phyloP scores from a whole-genome alignment of 2,329 filamentous ascomycete species.

The Westerdykella aurantiaca region DNA sequence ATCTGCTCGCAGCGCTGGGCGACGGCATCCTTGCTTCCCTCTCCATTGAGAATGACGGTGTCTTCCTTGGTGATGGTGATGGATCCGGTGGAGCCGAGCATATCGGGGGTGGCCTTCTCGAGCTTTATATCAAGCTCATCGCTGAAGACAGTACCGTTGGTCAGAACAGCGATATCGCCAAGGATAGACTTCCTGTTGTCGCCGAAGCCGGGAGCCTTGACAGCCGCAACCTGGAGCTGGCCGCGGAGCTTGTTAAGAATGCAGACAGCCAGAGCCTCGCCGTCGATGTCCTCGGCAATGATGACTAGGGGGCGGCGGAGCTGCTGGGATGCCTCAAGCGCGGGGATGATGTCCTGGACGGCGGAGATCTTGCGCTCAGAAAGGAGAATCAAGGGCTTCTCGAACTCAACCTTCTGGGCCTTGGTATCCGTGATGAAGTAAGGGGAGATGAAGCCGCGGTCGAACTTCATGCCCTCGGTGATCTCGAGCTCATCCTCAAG shows the following conservation, averaged over 20 bases:
- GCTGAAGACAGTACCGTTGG: slow-evolving; percentile 94
- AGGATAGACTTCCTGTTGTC: slow-evolving; percentile 99
- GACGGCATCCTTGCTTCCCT: slow-evolving; percentile 90
- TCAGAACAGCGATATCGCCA: slow-evolving; percentile 90
- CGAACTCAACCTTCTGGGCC: slow-evolving; percentile 97
- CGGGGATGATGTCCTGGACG: slow-evolving; percentile 97
- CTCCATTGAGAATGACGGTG: slow-evolving; percentile 96
- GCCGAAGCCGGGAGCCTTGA: slow-evolving; percentile 98
- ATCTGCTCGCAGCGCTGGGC: slow-evolving; percentile 98
- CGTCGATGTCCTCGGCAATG: slow-evolving; percentile 98
- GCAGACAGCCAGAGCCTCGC: slow-evolving; percentile 96
- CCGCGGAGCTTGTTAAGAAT: slow-evolving; percentile 99
- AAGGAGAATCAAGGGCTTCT: slow-evolving; percentile 97
- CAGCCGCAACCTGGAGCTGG: slow-evolving; percentile 94
- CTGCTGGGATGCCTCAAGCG: slow-evolving; percentile 94
- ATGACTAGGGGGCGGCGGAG: slow-evolving; percentile 93
- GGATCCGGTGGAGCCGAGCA: slow-evolving; percentile 94
- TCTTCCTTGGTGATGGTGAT: slow-evolving; percentile 99
- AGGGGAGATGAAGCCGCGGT: slow-evolving; percentile 95
- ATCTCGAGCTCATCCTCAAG: slow-evolving; percentile 96
- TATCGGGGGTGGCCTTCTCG: slow-evolving; percentile 91
- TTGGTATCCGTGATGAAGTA: slow-evolving; percentile 99
- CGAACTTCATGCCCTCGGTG: slow-evolving; percentile 99
- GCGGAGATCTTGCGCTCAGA: slow-evolving; percentile 99
- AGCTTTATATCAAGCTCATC: slow-evolving; percentile 99